Evolutionary conservation across 257 asterid species (phyloP), one percentile per base, ranked within the genome.

Genomic region (Echites panduratus): DNA sequence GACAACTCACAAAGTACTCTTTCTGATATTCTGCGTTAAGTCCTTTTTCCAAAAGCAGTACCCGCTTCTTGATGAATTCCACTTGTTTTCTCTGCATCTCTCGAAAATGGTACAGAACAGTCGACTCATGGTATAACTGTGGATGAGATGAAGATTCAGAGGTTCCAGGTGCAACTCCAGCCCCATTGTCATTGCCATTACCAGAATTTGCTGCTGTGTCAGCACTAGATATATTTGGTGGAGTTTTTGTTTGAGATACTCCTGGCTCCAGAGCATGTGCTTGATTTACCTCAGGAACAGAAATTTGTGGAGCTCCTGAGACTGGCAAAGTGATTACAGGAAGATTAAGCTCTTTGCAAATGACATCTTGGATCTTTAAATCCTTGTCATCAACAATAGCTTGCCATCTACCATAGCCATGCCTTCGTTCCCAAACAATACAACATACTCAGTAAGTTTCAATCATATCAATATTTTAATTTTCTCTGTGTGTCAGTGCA

Each of bases 381-480:
- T 86, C 95, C 89, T 86, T 95, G 84, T 95, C 99, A 74, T 95
- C 99, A 69, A 90, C 88, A 77, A 95, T 86, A 58, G 97, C 87
- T 88, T 95, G 99, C 99, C 99, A 95, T 88, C 96, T 90, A 76
- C 98, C 99, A 75, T 91, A 95, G 66, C 99, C 99, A 85, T 95
- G 99, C 78, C 99, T 92, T 75, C 70, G 80, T 54, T 75, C 76
- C 78, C 76, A 77, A 63, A 76, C 47, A 73, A 65, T 50, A 66
- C 63, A 79, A 80, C 73, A 75, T 29, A 13, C 8, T 16, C 22
- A 57, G 29, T 16, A 59, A 27, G 29, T 27, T 7, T 40, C 48
- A 70, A 71, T 71, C 32, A 14, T 38, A 58, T 43, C 29, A 52
- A 27, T 19, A 8, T 16, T 14, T 6, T 40, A 3, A 41, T 5